Base-by-base conservation (phyloP, 1,284 basidiomycete species). In the Trichosporon sp. region DNA sequence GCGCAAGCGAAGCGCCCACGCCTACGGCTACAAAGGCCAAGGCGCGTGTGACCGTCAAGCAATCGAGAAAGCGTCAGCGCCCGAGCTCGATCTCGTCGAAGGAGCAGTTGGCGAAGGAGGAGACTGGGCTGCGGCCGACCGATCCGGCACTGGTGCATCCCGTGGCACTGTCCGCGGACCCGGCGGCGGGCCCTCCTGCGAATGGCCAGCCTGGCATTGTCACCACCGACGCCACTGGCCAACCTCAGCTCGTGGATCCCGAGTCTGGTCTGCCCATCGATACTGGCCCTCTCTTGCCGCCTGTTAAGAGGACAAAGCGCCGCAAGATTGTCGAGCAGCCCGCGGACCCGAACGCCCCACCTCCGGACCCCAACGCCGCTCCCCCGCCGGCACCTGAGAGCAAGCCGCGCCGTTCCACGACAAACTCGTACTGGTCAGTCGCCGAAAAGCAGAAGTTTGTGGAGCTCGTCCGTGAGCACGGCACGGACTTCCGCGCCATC, bases 401-500 rank as follows among this genome's bases (percentile, higher is more conserved):
- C 58, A 67, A 69, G 37, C 65, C 65, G 1, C 61, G 68, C 10
- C 65, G 68, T 14, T 61, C 62, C 62, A 69, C 71, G 36, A 70
- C 78, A 61, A 71, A 77, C 32, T 82, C 81, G 56, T 84, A 84
- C 73, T 84, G 84, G 85, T 84, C 84, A 0, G 81, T 82, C 10
- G 80, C 82, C 16, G 83, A 85, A 73, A 80, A 82, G 64, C 77
- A 76, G 68, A 75, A 80, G 69, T 90, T 93, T 76, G 74, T 89
- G 61, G 80, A 84, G 33, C 83, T 91, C 32, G 82, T 92, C 14
- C 81, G 82, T 14, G 82, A 87, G 66, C 84, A 91, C 74, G 90
- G 90, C 40, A 86, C 87, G 69, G 86, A 92, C 72, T 90, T 89
- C 78, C 86, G 87, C 67, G 83, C 85, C 16, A 89, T 94, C 56